Conservation (phyloP, 2,329 filamentous ascomycete species). For the Epichloe sp. region DNA sequence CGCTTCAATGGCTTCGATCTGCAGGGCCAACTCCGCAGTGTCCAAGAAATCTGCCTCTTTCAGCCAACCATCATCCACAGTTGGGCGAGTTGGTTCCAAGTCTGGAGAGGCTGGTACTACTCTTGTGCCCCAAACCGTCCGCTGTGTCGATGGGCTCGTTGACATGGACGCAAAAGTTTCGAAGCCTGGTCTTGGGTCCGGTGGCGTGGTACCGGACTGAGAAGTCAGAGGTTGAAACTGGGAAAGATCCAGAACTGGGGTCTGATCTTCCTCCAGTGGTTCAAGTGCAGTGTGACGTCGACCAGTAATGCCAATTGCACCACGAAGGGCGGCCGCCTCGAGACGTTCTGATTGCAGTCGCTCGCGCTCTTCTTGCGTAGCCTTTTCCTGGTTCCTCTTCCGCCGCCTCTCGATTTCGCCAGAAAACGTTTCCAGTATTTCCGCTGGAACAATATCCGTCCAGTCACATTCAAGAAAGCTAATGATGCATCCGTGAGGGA, state of each 20-base stretch:
- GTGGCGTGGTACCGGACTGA: conserved; percentile 37
- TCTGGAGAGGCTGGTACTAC: conserved; percentile 49
- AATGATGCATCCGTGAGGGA: conserved; percentile 83
- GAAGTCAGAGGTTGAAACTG: conserved; percentile 53
- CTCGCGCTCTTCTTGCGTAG: conserved; percentile 74
- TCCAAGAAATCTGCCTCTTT: conserved; percentile 64
- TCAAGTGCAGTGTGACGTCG: conserved; percentile 22
- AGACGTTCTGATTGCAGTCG: conserved; percentile 68
- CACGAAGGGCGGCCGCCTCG: conserved; percentile 56
- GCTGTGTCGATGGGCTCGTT: conserved; percentile 61
- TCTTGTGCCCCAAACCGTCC: conserved; percentile 88
- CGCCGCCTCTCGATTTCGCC: conserved; percentile 63
- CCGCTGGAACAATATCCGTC: conserved; percentile 72
- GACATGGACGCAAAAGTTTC: conserved; percentile 62
- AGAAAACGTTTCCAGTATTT: conserved; percentile 63
- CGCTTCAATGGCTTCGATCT: conserved; percentile 41
- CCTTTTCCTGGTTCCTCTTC: conserved; percentile 70
- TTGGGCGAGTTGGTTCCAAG: conserved; percentile 24
- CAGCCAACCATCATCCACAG: conserved; percentile 67
- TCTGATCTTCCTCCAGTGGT: conserved; percentile 23
- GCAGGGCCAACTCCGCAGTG: conserved; percentile 44
- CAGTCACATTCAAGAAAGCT: conserved; percentile 89
- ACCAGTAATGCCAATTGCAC: conserved; percentile 24
- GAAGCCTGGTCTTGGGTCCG: conserved; percentile 47
- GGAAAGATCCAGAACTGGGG: conserved; percentile 34